Evolutionary conservation across 169 alveolate genomes (phyloP), one percentile per base, ranked within the genome.

Genomic region (Cryptosporidium canis): DNA sequence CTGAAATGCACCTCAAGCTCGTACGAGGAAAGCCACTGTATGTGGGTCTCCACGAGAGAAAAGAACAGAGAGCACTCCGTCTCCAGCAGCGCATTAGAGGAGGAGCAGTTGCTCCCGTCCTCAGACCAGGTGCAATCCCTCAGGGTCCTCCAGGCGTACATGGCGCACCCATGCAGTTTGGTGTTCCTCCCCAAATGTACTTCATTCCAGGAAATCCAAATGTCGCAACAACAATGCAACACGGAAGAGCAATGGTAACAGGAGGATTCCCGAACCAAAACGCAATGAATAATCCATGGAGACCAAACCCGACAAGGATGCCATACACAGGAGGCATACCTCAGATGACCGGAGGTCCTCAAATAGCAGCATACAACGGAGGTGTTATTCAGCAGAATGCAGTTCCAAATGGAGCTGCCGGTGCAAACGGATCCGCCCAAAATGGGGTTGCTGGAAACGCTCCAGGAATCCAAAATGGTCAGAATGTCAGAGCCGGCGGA

Each of bases 1-100:
- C 98, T 35, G 99, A 96, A 90, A 97, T 96, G 99, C 98, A 96
- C 83, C 90, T 96, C 90, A 95, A 95, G 93, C 91, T 93, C 56
- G 93, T 94, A 12, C 91, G 94, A 48, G 96, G 95, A 56, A 96
- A 96, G 91, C 98, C 99, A 8, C 90, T 96, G 65, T 96, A 96
- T 63, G 98, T 96, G n/a, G 98, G 98, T 0, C 93, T 96, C 39
- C 98, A 97, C 5, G 98, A 96, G 91, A 94, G 96, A 85, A 92
- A 96, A 43, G 98, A 96, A 55, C 97, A 94, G 83, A 91, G 98
- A 47, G 85, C 92, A 56, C 92, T 93, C 83, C 92, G 98, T 43
- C 93, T 96, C 90, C 97, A 96, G 84, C 97, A 95, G 91, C 91
- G 97, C 53, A 93, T 91, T 66, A 85, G 97, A 21, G 91, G 90